Evolutionary conservation across 2,329 filamentous ascomycete genomes (phyloP), one percentile per base, ranked within the genome.

Genomic region (Hymenoscyphus scutula): DNA sequence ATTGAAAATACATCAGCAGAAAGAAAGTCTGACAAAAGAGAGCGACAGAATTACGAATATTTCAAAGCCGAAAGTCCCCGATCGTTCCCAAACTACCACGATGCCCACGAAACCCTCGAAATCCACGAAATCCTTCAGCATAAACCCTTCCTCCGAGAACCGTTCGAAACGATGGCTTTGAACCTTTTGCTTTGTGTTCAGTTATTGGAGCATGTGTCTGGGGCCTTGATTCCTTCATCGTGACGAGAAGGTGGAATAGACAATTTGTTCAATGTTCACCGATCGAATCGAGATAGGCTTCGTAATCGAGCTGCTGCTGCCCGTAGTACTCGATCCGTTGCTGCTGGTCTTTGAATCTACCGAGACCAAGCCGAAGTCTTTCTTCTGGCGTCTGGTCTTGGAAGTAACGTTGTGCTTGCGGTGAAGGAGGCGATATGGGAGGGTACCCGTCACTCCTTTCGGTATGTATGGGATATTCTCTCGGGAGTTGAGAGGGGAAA

Each of bases 381-480:
- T 56, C 54, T 38, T 56, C 54, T n/a, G 54, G 29, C 19, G 54
- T 56, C 2, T 23, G 15, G 29, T 7, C 27, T 8, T 23, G 11
- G 17, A 56, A 25, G 23, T 56, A 56, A 10, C 54, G 54, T 56
- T 56, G 54, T 23, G 54, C 19, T 56, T 29, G 29, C 6, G 17
- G 54, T 15, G 54, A 54, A 10, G 53, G 25, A 13, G 53, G 53
- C 53, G 23, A 19, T 3, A 17, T 17, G 15, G n/a, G 4, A n/a
- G 2, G 2, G 5, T 41, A 4, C n/a, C 5, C n/a, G 38, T 41
- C 38, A 17, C 15, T 41, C 15, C 38, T 41, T 17, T 41, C 15
- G n/a, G 38, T n/a, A n/a, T 17, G 38, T 17, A n/a, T 41, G 5
- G 1, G 30, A 32, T 41, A 17, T 17, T 41, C 38, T n/a, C 38